Evolutionary conservation across 129 eudicot species (phyloP).

Genomic region (Dittrichia graveolens): DNA sequence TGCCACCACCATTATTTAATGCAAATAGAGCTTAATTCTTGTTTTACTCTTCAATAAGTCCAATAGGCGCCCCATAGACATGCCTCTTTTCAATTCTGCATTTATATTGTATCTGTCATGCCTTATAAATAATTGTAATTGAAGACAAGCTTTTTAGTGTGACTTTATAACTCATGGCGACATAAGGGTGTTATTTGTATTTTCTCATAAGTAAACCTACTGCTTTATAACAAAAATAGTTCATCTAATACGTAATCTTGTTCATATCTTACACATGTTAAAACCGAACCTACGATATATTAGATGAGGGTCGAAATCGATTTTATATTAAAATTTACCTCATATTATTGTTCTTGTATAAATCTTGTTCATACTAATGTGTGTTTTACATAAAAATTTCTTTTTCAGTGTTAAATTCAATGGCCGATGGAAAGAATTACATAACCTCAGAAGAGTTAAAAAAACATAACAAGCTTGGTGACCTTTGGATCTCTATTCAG

Average conservation of each 20-base stretch:
- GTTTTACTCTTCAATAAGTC: constrained; percentile 17
- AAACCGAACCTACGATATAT: no score
- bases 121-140: background rate
- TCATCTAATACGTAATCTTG: no score
- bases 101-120: constrained; percentile 7
- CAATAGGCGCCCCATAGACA: constrained; percentile 14
- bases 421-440: constrained; percentile 64
- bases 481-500: constrained; percentile 85
- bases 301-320: no score
- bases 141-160: no score
- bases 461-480: constrained; percentile 63
- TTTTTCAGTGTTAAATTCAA: constrained; percentile 36
- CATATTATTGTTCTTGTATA: background rate
- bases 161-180: no score
- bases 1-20: constrained; percentile 26
- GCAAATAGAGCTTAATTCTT: background rate
- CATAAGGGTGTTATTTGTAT: no score
- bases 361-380: background rate
- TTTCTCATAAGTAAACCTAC: no score
- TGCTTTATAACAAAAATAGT: no score
- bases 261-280: no score
- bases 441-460: constrained; percentile 68
- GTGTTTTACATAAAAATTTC: background rate
- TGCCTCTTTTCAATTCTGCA: constrained; percentile 15
- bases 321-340: background rate